A percentile compares a stretch with the other conserved stretches of the same genome.
Conservation (phyloP, 768 basidiomycete genomes). For the Gymnopilus junonius region DNA sequence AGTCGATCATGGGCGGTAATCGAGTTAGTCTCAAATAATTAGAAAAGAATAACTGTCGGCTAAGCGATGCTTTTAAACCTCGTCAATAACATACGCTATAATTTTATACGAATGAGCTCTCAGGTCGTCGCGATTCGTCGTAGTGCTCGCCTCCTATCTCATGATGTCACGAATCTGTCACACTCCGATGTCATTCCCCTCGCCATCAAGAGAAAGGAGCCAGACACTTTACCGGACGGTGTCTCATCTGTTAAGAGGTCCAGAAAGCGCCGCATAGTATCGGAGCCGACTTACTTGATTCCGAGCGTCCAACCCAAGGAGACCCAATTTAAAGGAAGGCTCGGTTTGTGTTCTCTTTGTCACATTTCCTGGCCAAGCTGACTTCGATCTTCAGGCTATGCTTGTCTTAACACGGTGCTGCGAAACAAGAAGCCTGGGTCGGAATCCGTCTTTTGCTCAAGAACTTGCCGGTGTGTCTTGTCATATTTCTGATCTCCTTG, state of each 20-base stretch:
- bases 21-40: neutral
- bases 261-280: neutral
- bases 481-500: neutral
- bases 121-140: neutral
- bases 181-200: neutral
- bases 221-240: too few relatives aligned
- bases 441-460: slow-evolving; percentile 75
- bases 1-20: slow-evolving; percentile 1
- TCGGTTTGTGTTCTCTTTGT: slow-evolving; percentile 40
- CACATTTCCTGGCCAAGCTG: neutral
- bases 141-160: neutral
- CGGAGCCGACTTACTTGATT: slow-evolving; percentile 67
- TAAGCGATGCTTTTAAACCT: neutral
- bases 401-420: slow-evolving; percentile 85
- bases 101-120: neutral
- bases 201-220: neutral
- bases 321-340: slow-evolving; percentile 72
- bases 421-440: slow-evolving; percentile 69
- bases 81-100: neutral
- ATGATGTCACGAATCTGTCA: neutral
- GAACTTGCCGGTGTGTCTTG: slow-evolving; percentile 56
- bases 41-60: neutral
- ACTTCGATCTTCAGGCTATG: slow-evolving; percentile 57
- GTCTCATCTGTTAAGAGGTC: neutral
- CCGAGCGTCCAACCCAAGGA: slow-evolving; percentile 69